phyloP scores from a whole-genome alignment of 2,329 filamentous ascomycete genomes.

The Thelonectria olida region DNA sequence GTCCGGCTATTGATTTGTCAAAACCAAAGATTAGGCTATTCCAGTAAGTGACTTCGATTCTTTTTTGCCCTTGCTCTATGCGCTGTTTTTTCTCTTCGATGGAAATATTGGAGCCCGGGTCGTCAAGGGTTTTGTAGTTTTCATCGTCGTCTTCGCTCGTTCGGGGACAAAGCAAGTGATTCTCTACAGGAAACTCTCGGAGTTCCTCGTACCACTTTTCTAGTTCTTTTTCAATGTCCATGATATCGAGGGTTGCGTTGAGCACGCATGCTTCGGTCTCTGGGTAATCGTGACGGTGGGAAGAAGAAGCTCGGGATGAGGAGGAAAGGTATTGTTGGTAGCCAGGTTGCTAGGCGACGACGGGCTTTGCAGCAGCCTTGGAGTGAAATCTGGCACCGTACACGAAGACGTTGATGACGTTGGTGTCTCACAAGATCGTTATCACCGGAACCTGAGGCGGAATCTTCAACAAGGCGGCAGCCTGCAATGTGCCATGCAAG shows the following conservation, averaged over 20 bases:
- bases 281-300: neutral
- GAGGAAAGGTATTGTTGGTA: neutral
- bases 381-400: neutral
- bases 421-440: neutral
- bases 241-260: constrained; percentile 36
- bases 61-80: constrained; percentile 63
- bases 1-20: constrained; percentile 66
- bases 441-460: constrained; percentile 1
- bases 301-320: neutral
- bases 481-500: constrained; percentile 22
- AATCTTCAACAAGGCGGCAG: constrained; percentile 25
- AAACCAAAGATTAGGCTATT: constrained; percentile 77
- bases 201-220: constrained; percentile 55
- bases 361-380: neutral
- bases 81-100: constrained; percentile 60
- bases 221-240: constrained; percentile 53
- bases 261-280: constrained; percentile 33
- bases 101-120: constrained; percentile 60
- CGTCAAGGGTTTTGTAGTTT: constrained; percentile 64
- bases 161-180: constrained; percentile 76
- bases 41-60: constrained; percentile 71
- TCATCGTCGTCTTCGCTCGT: constrained; percentile 69
- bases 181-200: constrained; percentile 54
- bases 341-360: neutral
- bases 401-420: neutral